Conservation (phyloP, 1,284 basidiomycete genomes). For the Sanghuangporus weigelae region DNA sequence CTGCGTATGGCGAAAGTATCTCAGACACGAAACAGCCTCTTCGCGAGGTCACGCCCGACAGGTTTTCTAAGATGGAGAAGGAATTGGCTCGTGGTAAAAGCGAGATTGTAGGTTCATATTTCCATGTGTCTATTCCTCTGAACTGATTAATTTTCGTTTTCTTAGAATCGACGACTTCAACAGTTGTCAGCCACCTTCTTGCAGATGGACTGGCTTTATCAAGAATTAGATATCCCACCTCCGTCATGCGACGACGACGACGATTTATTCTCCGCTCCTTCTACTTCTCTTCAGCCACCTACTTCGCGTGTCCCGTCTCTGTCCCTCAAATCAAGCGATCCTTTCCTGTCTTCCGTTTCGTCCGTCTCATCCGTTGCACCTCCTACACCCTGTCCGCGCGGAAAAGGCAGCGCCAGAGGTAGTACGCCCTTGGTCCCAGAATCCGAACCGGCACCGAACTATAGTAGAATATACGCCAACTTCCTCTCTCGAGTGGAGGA, state of each 20-base stretch:
- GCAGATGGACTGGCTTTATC: conserved; percentile 76
- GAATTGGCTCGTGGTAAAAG: conserved; percentile 74
- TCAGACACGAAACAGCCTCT: conserved; percentile 34
- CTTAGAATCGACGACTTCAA: conserved; percentile 59
- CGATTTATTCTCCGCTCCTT: conserved; percentile 24
- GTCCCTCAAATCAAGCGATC: conserved; percentile 32
- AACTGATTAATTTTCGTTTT: conserved; percentile 11
- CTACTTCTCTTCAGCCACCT: conserved; percentile 31
- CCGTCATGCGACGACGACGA: conserved; percentile 45
- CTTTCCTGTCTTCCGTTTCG: conserved; percentile 14
- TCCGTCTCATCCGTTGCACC: conserved; percentile 13
- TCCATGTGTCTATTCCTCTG: neutral
- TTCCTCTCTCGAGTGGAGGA: conserved; percentile 62
- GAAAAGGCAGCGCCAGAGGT: neutral
- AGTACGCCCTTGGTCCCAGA: conserved; percentile 3
- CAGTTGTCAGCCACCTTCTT: conserved; percentile 59
- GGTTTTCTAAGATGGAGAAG: conserved; percentile 73
- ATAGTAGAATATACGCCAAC: conserved; percentile 53
- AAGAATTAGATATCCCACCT: conserved; percentile 66
- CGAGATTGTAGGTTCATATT: conserved; percentile 57
- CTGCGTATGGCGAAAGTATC: conserved; percentile 35
- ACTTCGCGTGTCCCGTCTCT: conserved; percentile 29
- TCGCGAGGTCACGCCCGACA: conserved; percentile 70
- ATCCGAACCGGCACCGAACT: conserved; percentile 35
- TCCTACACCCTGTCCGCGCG: conserved; percentile 13